Evolutionary conservation across 805 yeast genomes (phyloP), one percentile per base, ranked within the genome.

Genomic region (Saccharomyces cerevisiae): DNA sequence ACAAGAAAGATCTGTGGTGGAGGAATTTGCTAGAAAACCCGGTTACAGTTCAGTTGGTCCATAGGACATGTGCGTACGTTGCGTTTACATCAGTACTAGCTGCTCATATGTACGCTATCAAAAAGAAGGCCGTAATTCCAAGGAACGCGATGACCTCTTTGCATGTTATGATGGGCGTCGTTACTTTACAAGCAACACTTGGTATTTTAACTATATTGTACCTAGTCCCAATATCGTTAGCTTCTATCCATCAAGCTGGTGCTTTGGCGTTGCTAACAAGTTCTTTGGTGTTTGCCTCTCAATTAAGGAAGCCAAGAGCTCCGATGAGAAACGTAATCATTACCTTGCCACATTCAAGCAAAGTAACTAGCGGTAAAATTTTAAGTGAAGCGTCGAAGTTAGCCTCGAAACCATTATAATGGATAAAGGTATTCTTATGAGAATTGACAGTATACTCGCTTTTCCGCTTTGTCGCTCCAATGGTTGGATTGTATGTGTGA

Each of bases 171-270:
- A 82, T 90, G 86, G 97, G 97, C 2, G 72, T 91, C 55, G 98
- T 83, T 3, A 73, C 89, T 1, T 63, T 87, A 22, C 99, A 94
- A 73, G 96, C 85, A 2, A 74, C 87, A 0, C 75, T 94, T 47
- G 99, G 99, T 52, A 89, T 94, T 51, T 73, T 83, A 30, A 94
- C 99, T 0, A 76, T 94, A 61, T 69, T 91, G 24, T 91, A 88
- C 69, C 76, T 91, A 53, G 98, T 94, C 24, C 99, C 99, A 29
- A 83, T 87, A 26, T 88, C 96, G 30, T 72, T 92, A 49, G 99
- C 97, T 1, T 95, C 97, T 3, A 81, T 90, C 5, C 99, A 94
- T 69, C 99, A 94, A 75, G 97, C 96, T 8, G 98, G 98, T 61
- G 96, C 97, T 1, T 73, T 94, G 61, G 96, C 95, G 0, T 76